These are phyloP conservation scores for Cutaneotrichosporon daszewskae DNA, from an alignment of 1,284 basidiomycete genomes.

Conservation along the genomic window DNA sequence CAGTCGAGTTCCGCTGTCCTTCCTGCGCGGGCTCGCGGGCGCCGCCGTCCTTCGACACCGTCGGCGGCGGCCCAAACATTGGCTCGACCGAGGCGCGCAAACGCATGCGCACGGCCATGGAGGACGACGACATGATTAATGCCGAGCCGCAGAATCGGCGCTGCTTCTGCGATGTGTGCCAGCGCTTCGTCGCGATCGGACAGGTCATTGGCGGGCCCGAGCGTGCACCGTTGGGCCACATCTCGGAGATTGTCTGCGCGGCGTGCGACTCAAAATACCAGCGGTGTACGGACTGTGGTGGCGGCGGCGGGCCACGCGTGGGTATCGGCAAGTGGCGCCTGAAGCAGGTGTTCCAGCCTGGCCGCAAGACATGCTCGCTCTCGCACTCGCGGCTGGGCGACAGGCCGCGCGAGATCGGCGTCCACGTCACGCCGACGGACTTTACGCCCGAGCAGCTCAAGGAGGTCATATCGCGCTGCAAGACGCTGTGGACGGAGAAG, in stretches of 20 bases:
- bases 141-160: constrained; percentile 12
- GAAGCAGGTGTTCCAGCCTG: constrained; percentile 49
- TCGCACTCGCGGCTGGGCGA: constrained; percentile 46
- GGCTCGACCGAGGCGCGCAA: constrained; percentile 43
- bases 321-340: constrained; percentile 51
- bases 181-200: constrained; percentile 37
- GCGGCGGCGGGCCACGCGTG: constrained; percentile 45
- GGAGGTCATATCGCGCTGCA: constrained; percentile 41
- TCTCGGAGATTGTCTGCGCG: constrained; percentile 39
- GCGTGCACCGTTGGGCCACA: constrained; percentile 22
- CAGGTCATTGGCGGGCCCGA: constrained; percentile 30
- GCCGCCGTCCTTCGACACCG: constrained; percentile 21
- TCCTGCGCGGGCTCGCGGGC: constrained; percentile 26
- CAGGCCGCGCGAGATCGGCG: constrained; percentile 40
- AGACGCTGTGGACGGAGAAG: constrained; percentile 46
- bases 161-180: constrained; percentile 45
- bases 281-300: constrained; percentile 40
- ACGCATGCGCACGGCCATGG: constrained; percentile 33
- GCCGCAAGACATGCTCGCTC: constrained; percentile 48
- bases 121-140: constrained; percentile 33
- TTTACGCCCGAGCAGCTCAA: constrained; percentile 42
- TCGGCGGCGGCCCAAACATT: constrained; percentile 9
- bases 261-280: constrained; percentile 42
- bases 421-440: constrained; percentile 42
- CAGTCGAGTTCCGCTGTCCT: constrained; percentile 26